Conservation (phyloP, 495 filamentous ascomycete genomes). For the Aspergillus sclerotiicarbonarius region DNA sequence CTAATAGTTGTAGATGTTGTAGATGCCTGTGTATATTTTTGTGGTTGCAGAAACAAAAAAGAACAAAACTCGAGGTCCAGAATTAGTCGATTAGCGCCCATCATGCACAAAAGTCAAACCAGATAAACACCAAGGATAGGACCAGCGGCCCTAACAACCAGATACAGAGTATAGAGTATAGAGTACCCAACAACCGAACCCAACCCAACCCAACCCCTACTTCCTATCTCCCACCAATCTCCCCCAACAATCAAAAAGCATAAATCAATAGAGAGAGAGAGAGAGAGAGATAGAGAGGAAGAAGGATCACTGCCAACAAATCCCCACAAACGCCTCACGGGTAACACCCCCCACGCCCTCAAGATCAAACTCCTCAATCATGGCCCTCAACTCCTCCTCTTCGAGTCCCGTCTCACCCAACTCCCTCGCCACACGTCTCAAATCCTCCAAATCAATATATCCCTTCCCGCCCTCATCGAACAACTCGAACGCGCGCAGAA, state of each 20-base stretch:
- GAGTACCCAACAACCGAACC: background rate
- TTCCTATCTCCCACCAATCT: background rate
- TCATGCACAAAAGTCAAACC: too few species aligned
- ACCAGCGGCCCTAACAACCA: too few species aligned
- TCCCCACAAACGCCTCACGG: constrained; percentile 84
- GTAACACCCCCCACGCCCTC: constrained; percentile 88
- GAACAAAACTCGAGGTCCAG: too few species aligned
- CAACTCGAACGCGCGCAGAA: constrained; percentile 83
- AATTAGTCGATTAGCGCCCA: too few species aligned
- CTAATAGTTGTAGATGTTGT: too few species aligned
- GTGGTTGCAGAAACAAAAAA: too few species aligned
- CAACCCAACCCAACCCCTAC: background rate
- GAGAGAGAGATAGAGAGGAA: constrained; percentile 2
- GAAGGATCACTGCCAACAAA: constrained; percentile 57
- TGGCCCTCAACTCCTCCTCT: constrained; percentile 87
- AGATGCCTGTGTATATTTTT: background rate
- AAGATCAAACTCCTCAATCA: constrained; percentile 99
- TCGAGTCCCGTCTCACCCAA: constrained; percentile 84
- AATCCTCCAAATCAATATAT: constrained; percentile 79
- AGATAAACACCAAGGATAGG: too few species aligned
- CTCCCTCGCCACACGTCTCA: constrained; percentile 84
- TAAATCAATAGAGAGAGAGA: constrained; percentile 11
- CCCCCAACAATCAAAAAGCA: constrained; percentile 18
- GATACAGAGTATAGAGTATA: constrained; percentile 3
- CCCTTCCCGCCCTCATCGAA: constrained; percentile 83